Percentiles rank a stretch among this genome's conserved stretches.
phyloP scores from a whole-genome alignment of 805 yeast genomes.

The Zygotorulaspora chibaensis region DNA sequence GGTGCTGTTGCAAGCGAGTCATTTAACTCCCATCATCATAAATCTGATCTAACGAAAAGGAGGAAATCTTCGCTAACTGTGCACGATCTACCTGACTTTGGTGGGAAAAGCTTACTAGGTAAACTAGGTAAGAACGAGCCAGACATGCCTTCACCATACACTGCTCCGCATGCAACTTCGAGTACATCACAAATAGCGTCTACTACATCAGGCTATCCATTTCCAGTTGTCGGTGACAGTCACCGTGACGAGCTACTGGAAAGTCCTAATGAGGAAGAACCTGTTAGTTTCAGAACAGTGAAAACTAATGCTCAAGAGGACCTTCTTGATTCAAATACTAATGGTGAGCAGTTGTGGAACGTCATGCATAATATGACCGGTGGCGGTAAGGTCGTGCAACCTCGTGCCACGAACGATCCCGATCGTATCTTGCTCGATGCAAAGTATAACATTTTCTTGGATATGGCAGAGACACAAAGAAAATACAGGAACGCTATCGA shows the following conservation, averaged over 20 bases:
- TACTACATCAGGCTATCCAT: conserved; percentile 40
- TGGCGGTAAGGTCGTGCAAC: conserved; percentile 72
- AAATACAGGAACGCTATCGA: conserved; percentile 71
- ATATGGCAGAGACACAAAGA: conserved; percentile 79
- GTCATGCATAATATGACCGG: conserved; percentile 83
- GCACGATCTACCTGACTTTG: conserved; percentile 6
- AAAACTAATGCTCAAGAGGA: conserved; percentile 46
- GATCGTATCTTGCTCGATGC: conserved; percentile 69
- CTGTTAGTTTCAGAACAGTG: conserved; percentile 59
- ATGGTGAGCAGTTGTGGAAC: conserved; percentile 74
- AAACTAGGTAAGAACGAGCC: conserved; percentile 5
- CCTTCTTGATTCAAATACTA: conserved; percentile 14
- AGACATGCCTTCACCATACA: conserved; percentile 58
- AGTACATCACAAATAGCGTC: conserved; percentile 39
- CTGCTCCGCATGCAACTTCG: conserved; percentile 77
- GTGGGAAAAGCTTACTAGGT: conserved; percentile 8
- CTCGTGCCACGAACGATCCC: conserved; percentile 51
- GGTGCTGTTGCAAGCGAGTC: conserved; percentile 91
- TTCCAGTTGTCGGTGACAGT: conserved; percentile 39
- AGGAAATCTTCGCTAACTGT: conserved; percentile 16
- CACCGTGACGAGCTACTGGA: conserved; percentile 23
- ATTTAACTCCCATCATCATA: conserved; percentile 34
- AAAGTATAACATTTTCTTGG: conserved; percentile 82
- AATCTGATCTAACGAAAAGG: conserved; percentile 13
- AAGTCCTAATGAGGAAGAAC: conserved; percentile 45